Percentiles rank a stretch among this genome's conserved stretches.
Evolutionary conservation across 1,284 basidiomycete genomes (phyloP).

Genomic region (Fomitopsis schrenkii): DNA sequence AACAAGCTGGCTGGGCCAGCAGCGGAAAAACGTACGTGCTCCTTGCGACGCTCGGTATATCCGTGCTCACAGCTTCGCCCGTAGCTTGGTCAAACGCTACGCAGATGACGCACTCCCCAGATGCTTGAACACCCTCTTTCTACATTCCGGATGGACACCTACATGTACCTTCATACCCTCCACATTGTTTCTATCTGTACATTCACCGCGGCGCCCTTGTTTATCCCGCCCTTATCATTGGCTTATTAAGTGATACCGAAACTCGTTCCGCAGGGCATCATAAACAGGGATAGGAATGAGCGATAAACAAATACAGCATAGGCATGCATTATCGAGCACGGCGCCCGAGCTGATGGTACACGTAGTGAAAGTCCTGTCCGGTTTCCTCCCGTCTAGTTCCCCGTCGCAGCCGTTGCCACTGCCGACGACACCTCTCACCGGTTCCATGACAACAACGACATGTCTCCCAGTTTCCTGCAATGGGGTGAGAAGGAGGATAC

Average conservation of each 20-base stretch:
- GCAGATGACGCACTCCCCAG: conserved; percentile 17
- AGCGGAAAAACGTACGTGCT: conserved; percentile 46
- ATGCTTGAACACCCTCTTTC: not conserved
- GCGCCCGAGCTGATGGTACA: conserved; percentile 5
- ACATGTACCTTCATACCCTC: conserved; percentile 2
- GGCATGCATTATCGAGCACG: conserved; percentile 3
- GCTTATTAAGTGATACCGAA: not conserved
- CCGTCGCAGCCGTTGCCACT: not conserved
- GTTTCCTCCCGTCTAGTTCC: not conserved
- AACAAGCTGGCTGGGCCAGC: conserved; percentile 57
- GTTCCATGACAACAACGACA: conserved; percentile 87
- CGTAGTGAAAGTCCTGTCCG: conserved; percentile 5
- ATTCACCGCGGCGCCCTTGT: not conserved
- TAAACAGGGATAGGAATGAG: conserved; percentile 31
- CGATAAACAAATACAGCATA: conserved; percentile 15
- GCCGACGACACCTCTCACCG: conserved; percentile 30
- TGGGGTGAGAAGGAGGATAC: not conserved
- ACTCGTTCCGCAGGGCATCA: conserved; percentile 27
- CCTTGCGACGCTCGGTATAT: not conserved
- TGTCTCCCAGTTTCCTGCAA: conserved; percentile 71
- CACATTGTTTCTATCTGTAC: not conserved
- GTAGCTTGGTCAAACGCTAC: conserved; percentile 34
- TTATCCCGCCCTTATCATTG: not conserved
- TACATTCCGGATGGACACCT: not conserved
- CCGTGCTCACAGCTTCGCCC: conserved; percentile 19